Evolutionary conservation across 441 rosid genomes (phyloP).

Genomic region (Brassica balearica): DNA sequence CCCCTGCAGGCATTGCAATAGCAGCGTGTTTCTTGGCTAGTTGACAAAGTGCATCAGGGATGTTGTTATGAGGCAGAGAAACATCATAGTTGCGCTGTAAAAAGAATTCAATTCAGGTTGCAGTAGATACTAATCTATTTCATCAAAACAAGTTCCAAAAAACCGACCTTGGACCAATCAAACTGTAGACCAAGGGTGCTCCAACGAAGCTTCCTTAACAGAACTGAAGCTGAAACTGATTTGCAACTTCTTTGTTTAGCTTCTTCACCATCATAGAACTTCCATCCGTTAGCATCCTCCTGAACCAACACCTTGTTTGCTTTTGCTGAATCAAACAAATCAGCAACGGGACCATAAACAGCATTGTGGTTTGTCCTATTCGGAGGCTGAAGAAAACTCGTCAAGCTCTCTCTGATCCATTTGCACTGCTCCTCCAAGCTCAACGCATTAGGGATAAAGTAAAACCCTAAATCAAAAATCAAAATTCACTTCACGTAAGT

Average conservation of each 20-base stretch:
- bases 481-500: constrained; percentile 22
- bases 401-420: constrained; percentile 85
- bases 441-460: constrained; percentile 77
- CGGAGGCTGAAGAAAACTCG: constrained; percentile 80
- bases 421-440: constrained; percentile 74
- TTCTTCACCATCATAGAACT: constrained; percentile 54
- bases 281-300: constrained; percentile 63
- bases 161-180: constrained; percentile 86
- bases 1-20: constrained; percentile 78
- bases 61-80: constrained; percentile 83
- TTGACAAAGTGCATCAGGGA: constrained; percentile 74
- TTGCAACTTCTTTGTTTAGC: constrained; percentile 51
- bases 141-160: constrained; percentile 20
- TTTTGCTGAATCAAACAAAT: constrained; percentile 64
- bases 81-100: constrained; percentile 71
- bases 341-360: constrained; percentile 71
- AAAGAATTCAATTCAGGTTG: not conserved
- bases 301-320: constrained; percentile 62
- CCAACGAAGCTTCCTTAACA: constrained; percentile 86
- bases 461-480: constrained; percentile 63
- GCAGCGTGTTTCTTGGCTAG: constrained; percentile 75
- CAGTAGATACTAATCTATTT: not conserved
- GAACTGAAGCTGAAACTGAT: constrained; percentile 53
- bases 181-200: constrained; percentile 93
- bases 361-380: constrained; percentile 93